A percentile compares a stretch with the other conserved stretches of the same genome.
Conservation (phyloP, 768 basidiomycete genomes). For the Dioszegia aurantiaca region DNA sequence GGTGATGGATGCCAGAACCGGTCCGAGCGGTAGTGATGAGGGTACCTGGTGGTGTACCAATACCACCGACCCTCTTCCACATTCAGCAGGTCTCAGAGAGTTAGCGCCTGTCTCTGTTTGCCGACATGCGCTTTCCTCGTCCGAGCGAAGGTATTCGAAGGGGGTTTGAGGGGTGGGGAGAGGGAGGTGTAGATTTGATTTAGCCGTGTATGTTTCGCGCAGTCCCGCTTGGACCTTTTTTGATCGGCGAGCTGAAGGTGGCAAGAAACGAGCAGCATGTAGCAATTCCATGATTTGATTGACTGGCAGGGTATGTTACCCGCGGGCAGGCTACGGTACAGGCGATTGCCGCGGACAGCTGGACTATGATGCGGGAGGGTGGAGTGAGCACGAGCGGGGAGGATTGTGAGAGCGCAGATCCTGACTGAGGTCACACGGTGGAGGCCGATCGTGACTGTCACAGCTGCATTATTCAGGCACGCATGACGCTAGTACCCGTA, state of each 20-base stretch:
- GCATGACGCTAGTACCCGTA: too few species aligned
- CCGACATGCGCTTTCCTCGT: background rate
- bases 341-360: too few species aligned
- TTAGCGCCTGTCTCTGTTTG: background rate
- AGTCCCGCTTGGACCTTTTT: slow-evolving; percentile 13
- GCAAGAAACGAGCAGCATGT: background rate
- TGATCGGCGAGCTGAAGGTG: background rate
- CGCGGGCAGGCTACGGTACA: too few species aligned
- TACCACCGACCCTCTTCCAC: background rate
- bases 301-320: too few species aligned
- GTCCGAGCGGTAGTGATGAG: slow-evolving; percentile 1
- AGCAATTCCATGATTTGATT: too few species aligned
- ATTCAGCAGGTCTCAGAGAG: background rate
- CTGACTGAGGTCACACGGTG: too few species aligned
- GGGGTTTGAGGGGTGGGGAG: background rate
- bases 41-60: background rate
- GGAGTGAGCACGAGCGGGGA: too few species aligned
- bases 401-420: too few species aligned
- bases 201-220: slow-evolving; percentile 10
- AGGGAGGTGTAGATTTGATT: background rate
- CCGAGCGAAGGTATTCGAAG: background rate
- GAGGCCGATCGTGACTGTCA: too few species aligned
- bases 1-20: slow-evolving; percentile 2
- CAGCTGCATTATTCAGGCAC: too few species aligned
- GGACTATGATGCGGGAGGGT: too few species aligned